A percentile compares a stretch with the other conserved stretches of the same genome.
Evolutionary conservation across 1,284 basidiomycete genomes (phyloP).

Genomic region (Trichosporon coremiiforme): DNA sequence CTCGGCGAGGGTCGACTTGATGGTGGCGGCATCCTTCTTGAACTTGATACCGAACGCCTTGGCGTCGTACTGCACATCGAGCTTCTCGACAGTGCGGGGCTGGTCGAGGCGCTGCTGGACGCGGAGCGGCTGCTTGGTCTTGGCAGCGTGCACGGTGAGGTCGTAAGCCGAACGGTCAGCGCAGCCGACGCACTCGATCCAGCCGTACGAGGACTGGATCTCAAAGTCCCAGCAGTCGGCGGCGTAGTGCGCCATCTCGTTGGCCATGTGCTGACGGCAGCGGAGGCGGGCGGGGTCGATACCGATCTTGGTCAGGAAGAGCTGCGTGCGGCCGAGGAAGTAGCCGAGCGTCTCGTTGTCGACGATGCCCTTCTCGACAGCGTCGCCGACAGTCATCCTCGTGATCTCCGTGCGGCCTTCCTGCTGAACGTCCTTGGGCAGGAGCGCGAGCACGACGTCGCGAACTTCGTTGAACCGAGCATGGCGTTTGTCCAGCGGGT

Average conservation of each 20-base stretch:
- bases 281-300: constrained; percentile 82
- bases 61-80: constrained; percentile 79
- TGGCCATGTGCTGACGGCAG: constrained; percentile 95
- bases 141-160: constrained; percentile 63
- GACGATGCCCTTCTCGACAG: constrained; percentile 78
- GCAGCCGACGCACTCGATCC: constrained; percentile 99
- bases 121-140: constrained; percentile 68
- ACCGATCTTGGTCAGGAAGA: constrained; percentile 90
- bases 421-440: constrained; percentile 81
- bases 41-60: constrained; percentile 90
- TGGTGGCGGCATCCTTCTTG: constrained; percentile 74
- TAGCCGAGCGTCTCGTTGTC: constrained; percentile 98
- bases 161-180: constrained; percentile 98
- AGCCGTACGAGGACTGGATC: constrained; percentile 90
- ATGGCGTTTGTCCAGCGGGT: constrained; percentile 90
- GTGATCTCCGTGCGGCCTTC: constrained; percentile 71
- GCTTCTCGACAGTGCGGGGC: constrained; percentile 72
- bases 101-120: constrained; percentile 84
- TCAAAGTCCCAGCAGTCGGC: constrained; percentile 99
- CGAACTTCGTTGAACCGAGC: constrained; percentile 78
- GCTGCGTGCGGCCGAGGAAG: constrained; percentile 90
- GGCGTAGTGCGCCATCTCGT: constrained; percentile 99
- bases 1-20: constrained; percentile 70
- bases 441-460: constrained; percentile 72
- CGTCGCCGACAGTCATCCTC: constrained; percentile 80